Evolutionary conservation across 2,329 filamentous ascomycete genomes (phyloP).

Genomic region (Penicillium sp.): DNA sequence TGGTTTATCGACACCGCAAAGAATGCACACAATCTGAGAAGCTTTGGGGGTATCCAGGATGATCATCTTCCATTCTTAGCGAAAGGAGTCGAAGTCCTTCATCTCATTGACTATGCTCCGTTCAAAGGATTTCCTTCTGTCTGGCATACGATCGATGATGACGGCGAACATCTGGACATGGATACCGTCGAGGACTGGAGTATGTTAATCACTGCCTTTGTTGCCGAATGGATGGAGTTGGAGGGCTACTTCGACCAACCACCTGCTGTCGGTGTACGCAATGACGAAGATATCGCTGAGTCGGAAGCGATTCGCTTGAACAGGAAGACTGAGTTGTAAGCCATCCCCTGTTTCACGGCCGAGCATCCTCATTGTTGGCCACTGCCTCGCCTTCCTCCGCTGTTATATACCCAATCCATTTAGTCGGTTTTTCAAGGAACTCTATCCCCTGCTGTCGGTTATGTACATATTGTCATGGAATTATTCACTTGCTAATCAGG

Average conservation of each 20-base stretch:
- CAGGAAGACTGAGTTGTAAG: conserved; percentile 44
- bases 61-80: conserved; percentile 90
- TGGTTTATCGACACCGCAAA: conserved; percentile 68
- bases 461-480: neutral
- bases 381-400: neutral
- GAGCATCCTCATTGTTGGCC: neutral
- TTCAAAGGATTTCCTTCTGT: conserved; percentile 63
- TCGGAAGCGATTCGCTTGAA: conserved; percentile 17
- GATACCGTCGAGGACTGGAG: conserved; percentile 83
- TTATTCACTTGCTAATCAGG: conserved; percentile 4
- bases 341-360: conserved; percentile 17
- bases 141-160: conserved; percentile 83
- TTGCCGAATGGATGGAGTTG: conserved; percentile 88
- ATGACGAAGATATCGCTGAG: conserved; percentile 8
- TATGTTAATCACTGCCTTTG: conserved; percentile 75
- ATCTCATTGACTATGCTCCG: conserved; percentile 72
- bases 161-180: conserved; percentile 77
- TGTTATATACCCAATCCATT: conserved; percentile 15
- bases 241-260: conserved; percentile 51
- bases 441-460: neutral
- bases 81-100: conserved; percentile 80
- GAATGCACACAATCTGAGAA: conserved; percentile 47
- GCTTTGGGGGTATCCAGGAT: conserved; percentile 62
- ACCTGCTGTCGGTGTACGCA: neutral
- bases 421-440: neutral